phyloP scores from a whole-genome alignment of 2,329 filamentous ascomycete species.

The Cercospora sp. region DNA sequence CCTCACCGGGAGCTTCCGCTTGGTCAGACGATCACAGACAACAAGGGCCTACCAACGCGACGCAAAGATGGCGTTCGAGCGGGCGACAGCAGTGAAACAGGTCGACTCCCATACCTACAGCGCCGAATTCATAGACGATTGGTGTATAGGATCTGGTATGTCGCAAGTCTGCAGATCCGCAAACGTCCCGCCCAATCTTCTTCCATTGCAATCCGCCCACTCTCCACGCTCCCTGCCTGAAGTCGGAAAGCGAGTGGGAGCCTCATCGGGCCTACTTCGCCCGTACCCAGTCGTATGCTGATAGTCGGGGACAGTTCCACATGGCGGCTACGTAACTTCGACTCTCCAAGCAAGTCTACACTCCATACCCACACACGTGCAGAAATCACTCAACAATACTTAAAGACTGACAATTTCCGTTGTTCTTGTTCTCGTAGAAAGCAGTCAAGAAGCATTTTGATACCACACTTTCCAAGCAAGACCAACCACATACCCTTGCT shows the following conservation, averaged over 20 bases:
- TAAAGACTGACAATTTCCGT: slow-evolving; percentile 8
- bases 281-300: slow-evolving; percentile 9
- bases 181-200: slow-evolving; percentile 9
- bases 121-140: slow-evolving; percentile 57
- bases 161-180: slow-evolving; percentile 5
- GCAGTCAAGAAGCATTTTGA: slow-evolving; percentile 61
- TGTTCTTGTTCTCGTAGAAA: slow-evolving; percentile 42
- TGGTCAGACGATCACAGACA: background rate
- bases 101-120: slow-evolving; percentile 59
- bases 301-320: slow-evolving; percentile 55
- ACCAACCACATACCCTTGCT: slow-evolving; percentile 63
- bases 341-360: slow-evolving; percentile 45
- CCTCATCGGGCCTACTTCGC: slow-evolving; percentile 15
- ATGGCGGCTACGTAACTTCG: slow-evolving; percentile 69
- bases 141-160: slow-evolving; percentile 65
- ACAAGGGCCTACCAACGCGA: background rate
- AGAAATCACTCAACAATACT: slow-evolving; percentile 1
- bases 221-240: slow-evolving; percentile 9
- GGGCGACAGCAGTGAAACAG: slow-evolving; percentile 51
- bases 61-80: slow-evolving; percentile 29
- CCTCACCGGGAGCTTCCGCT: background rate
- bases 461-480: slow-evolving; percentile 57
- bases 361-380: slow-evolving; percentile 4
- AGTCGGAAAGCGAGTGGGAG: background rate
- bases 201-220: slow-evolving; percentile 14